Percentiles rank a stretch among this genome's conserved stretches.
Evolutionary conservation across 306 rosid species (phyloP).

Genomic region (Dryas drummondii): DNA sequence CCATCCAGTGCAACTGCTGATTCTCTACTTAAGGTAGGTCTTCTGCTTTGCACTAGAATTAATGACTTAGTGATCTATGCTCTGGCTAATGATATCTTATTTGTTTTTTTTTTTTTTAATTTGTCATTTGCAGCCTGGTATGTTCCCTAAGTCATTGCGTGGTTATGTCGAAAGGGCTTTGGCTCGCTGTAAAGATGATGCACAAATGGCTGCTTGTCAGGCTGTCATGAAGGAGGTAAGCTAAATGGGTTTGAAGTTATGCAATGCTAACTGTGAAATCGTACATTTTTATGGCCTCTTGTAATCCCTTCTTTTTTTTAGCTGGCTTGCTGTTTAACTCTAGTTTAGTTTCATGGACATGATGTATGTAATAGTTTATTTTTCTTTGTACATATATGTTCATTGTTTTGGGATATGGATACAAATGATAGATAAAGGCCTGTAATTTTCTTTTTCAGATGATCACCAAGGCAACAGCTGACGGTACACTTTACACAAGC

Average conservation of each 20-base stretch:
- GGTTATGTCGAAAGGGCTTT: constrained; percentile 95
- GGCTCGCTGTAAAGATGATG: constrained; percentile 92
- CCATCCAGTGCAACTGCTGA: constrained; percentile 65
- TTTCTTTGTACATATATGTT: neutral
- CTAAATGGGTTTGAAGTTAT: constrained; percentile 17
- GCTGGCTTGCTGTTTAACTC: neutral
- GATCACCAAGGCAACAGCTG: constrained; percentile 91
- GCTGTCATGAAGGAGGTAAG: constrained; percentile 84
- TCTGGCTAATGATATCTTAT: constrained; percentile 3
- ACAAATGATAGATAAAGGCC: neutral
- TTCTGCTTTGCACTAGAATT: constrained; percentile 12
- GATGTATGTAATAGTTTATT: neutral
- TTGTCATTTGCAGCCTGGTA: constrained; percentile 69
- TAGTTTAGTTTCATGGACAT: neutral
- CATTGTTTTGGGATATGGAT: neutral
- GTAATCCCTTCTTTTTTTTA: neutral
- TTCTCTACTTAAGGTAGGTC: constrained; percentile 70
- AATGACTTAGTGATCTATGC: neutral
- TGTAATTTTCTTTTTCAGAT: constrained; percentile 49
- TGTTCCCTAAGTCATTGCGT: constrained; percentile 85
- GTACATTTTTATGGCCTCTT: neutral
- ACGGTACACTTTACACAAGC: constrained; percentile 73
- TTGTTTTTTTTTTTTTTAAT: neutral
- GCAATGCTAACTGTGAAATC: constrained; percentile 12
- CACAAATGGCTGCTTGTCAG: constrained; percentile 78